Conservation (phyloP, 2,329 filamentous ascomycete species). For the Hypoxylon sp. region DNA sequence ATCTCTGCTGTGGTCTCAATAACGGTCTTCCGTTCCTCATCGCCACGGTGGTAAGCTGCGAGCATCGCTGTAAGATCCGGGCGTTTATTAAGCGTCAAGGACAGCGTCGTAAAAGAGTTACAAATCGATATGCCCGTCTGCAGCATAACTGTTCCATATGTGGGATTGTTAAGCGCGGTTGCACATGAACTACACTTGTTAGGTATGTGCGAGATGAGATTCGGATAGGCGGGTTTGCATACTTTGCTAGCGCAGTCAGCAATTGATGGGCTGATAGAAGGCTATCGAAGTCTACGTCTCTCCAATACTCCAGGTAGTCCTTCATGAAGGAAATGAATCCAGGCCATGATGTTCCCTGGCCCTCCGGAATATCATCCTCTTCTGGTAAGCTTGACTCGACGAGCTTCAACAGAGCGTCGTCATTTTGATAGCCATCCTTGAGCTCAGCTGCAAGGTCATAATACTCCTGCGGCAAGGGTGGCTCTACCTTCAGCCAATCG, state of each 20-base stretch:
- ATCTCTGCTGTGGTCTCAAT: slow-evolving; percentile 91
- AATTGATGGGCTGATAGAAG: slow-evolving; percentile 80
- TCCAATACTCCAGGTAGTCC: slow-evolving; percentile 83
- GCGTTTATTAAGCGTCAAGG: slow-evolving; percentile 84
- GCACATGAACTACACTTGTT: slow-evolving; percentile 75
- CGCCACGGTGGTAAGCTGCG: slow-evolving; percentile 66
- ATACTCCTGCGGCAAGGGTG: slow-evolving; percentile 76
- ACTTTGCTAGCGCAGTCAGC: slow-evolving; percentile 82
- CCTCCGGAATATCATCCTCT: slow-evolving; percentile 73
- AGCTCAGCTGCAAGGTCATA: slow-evolving; percentile 76
- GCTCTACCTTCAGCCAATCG: slow-evolving; percentile 81
- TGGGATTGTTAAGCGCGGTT: slow-evolving; percentile 82
- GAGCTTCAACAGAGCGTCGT: slow-evolving; percentile 70
- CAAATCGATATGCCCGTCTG: slow-evolving; percentile 87
- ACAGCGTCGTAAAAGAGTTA: slow-evolving; percentile 82
- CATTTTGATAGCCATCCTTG: slow-evolving; percentile 67
- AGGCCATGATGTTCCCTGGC: slow-evolving; percentile 77
- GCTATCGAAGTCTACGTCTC: slow-evolving; percentile 83
- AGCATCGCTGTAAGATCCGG: slow-evolving; percentile 81
- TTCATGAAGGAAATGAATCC: slow-evolving; percentile 84
- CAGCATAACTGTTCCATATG: slow-evolving; percentile 84
- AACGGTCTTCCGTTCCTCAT: slow-evolving; percentile 80
- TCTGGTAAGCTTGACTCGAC: slow-evolving; percentile 75
- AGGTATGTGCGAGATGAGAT: slow-evolving; percentile 9
- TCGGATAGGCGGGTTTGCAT: slow-evolving; percentile 53